Conservation (phyloP, 2,329 filamentous ascomycete species). For the Neodidymelliopsis sp. region DNA sequence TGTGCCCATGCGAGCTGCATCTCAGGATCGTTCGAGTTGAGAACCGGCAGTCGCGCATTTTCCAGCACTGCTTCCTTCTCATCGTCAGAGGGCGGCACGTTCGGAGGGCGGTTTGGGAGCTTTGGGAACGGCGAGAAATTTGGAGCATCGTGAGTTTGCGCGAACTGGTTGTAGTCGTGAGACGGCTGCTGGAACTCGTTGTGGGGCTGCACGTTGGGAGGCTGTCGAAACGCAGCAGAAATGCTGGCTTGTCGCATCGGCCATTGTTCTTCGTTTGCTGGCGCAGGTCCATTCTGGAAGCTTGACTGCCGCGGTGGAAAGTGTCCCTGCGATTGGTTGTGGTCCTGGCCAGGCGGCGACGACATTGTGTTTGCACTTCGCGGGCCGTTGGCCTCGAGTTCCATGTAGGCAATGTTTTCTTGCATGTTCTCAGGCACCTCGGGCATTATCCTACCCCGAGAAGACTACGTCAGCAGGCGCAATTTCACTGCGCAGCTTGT, state of each 20-base stretch:
- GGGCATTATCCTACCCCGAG: constrained; percentile 77
- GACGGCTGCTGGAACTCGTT: constrained; percentile 37
- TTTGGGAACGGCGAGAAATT: constrained; percentile 93
- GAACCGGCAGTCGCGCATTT: constrained; percentile 79
- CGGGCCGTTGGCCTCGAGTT: constrained; percentile 73
- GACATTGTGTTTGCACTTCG: constrained; percentile 37
- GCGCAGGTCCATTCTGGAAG: constrained; percentile 34
- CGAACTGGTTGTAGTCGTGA: constrained; percentile 51
- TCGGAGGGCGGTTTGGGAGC: constrained; percentile 77
- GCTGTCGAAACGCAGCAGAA: constrained; percentile 47
- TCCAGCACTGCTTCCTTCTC: constrained; percentile 92
- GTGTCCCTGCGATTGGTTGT: constrained; percentile 35
- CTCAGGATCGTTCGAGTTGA: constrained; percentile 92
- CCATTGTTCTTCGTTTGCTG: constrained; percentile 36
- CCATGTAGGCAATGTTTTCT: constrained; percentile 88
- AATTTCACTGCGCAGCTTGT: constrained; percentile 30
- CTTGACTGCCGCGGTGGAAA: constrained; percentile 44
- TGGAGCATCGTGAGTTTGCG: constrained; percentile 63
- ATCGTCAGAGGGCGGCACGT: constrained; percentile 92
- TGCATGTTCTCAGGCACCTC: constrained; percentile 98
- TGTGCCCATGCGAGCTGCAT: constrained; percentile 98
- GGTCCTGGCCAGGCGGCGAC: constrained; percentile 43
- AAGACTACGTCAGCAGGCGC: constrained; percentile 40
- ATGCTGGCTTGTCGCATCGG: constrained; percentile 46
- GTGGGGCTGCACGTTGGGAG: constrained; percentile 44